Evolutionary conservation across 352 stramenopile species (phyloP).

Genomic region (Phytopythium ostracodes): DNA sequence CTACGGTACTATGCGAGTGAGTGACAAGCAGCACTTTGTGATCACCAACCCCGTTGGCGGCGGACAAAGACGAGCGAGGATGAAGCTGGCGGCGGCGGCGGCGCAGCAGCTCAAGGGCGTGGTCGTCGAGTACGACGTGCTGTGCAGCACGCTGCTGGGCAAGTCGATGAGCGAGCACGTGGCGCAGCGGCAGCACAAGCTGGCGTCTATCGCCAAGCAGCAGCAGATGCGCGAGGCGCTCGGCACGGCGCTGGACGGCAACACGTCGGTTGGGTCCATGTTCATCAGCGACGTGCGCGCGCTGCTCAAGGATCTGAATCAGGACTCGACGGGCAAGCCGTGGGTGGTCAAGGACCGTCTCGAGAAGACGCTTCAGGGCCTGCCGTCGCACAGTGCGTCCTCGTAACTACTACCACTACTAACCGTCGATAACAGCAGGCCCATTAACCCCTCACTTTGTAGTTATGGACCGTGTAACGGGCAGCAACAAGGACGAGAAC

Average conservation of each 20-base stretch:
- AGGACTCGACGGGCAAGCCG: constrained; percentile 60
- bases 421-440: no score
- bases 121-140: constrained; percentile 73
- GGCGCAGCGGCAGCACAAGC: constrained; percentile 21
- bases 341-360: constrained; percentile 62
- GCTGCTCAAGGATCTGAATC: constrained; percentile 52
- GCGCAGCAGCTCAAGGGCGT: constrained; percentile 71
- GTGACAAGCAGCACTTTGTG: no score
- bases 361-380: constrained; percentile 52
- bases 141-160: constrained; percentile 67
- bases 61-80: constrained; percentile 6
- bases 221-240: constrained; percentile 19
- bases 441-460: not conserved
- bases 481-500: constrained; percentile 19
- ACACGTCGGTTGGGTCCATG: constrained; percentile 39
- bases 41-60: no score
- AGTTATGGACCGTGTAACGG: constrained; percentile 57
- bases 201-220: constrained; percentile 11
- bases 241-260: constrained; percentile 21
- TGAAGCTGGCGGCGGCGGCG: constrained; percentile 69
- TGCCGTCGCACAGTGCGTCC: constrained; percentile 48
- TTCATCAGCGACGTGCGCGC: constrained; percentile 58
- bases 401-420: no score
- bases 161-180: constrained; percentile 31
- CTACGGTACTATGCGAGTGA: no score